Base-by-base conservation (phyloP, 2,329 filamentous ascomycete genomes). In the Pseudopyricularia javanii region DNA sequence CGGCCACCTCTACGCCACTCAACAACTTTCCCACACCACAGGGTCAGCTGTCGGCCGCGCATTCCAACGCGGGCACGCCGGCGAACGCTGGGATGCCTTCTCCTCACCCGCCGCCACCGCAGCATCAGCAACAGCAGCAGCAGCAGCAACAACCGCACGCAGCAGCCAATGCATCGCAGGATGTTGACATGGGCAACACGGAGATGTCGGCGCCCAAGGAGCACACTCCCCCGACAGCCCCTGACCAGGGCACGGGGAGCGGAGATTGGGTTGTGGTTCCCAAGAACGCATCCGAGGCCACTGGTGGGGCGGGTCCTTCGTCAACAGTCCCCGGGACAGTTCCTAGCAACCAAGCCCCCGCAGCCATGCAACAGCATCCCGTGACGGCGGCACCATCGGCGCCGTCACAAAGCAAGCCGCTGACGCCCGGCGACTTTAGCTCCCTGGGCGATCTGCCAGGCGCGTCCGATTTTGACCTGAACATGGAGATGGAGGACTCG, bases 241-340 rank as follows among this genome's bases (percentile, higher is more conserved):
- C 73, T 11, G 73, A 75, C 53, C 72, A 76, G 53, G 72, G 70
- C 4, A 74, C 74, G 1, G 76, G 72, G 20, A 74, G 70, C 52
- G 83, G 78, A 30, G 86, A 90, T 57, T 90, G 86, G 86, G 82
- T 89, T 3, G 83, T 90, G 54, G 80, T 90, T 30, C 79, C 83
- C 53, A 83, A 85, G 57, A 80, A 79, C 20, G 22, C 48, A 26
- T 32, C 30, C 14, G 40, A 50, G 15, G 45, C 55, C 9, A 24
- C 35, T 58, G n/a, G 53, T 59, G 14, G 55, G 51, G 40, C 40
- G 3, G 40, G 40, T 9, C 56, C 56, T n/a, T 63, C 60, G 20
- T 49, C 55, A 7, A 51, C 60, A 14, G 63, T 60, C 48, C 40
- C 55, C 5, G 53, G 20, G 6, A 17, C 49, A 15, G 33, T 53